Percentiles rank a stretch among this genome's conserved stretches.
These are phyloP conservation scores for Phytophthora macrochlamydospora DNA, from an alignment of 352 stramenopile species.

Conservation along the genomic window DNA sequence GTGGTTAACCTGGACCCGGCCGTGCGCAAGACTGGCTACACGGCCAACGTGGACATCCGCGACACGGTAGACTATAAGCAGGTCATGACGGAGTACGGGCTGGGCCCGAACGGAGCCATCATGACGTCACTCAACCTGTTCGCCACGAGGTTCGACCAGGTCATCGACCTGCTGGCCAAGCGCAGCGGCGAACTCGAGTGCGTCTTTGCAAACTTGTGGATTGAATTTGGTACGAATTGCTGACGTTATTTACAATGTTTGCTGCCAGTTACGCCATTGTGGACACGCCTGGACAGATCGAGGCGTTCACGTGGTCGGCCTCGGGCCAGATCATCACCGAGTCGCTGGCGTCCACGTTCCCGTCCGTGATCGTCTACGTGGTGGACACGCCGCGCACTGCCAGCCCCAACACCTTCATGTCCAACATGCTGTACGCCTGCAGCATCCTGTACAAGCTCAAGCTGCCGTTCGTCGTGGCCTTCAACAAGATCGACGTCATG, in stretches of 20 bases:
- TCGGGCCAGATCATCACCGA: constrained; percentile 98
- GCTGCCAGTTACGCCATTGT: constrained; percentile 93
- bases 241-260: constrained; percentile 3
- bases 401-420: constrained; percentile 99
- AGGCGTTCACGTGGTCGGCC: constrained; percentile 99
- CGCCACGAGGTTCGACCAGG: constrained; percentile 99
- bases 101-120: constrained; percentile 99
- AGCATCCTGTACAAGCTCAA: constrained; percentile 98
- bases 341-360: constrained; percentile 96
- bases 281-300: constrained; percentile 99
- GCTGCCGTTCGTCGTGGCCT: constrained; percentile 96
- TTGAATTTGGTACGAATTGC: constrained; percentile 6
- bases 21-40: constrained; percentile 95
- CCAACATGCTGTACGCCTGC: constrained; percentile 99
- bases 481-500: constrained; percentile 99
- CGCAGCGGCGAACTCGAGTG: constrained; percentile 85
- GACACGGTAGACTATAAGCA: constrained; percentile 99
- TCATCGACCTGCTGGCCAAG: constrained; percentile 94
- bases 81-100: constrained; percentile 97
- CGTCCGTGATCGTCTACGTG: constrained; percentile 98
- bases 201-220: constrained; percentile 22
- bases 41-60: constrained; percentile 98
- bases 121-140: constrained; percentile 99
- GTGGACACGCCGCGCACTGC: constrained; percentile 97
- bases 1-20: constrained; percentile 99